phyloP scores from a whole-genome alignment of 192 early-diverging fungal species.

The Dispira simplex region DNA sequence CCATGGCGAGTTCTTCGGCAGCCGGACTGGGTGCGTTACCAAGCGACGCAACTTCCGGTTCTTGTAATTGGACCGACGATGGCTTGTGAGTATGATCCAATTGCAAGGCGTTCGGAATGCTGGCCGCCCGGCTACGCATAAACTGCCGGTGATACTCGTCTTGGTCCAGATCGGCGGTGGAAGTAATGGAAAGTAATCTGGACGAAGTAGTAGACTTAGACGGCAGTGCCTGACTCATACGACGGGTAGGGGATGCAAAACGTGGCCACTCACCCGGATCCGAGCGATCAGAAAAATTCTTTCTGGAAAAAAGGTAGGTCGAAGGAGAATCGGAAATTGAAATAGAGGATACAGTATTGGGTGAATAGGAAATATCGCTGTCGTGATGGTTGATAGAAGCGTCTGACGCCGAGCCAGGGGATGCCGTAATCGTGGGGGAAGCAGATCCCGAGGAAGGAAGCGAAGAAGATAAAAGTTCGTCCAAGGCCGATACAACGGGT shows the following conservation, averaged over 20 bases:
- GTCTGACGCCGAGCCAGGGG: too few species aligned
- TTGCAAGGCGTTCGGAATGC: constrained; percentile 9
- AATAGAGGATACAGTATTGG: too few species aligned
- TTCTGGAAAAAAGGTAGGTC: too few species aligned
- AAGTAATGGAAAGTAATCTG: neutral
- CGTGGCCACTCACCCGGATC: too few species aligned
- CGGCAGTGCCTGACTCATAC: neutral
- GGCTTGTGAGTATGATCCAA: neutral
- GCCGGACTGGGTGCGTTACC: neutral
- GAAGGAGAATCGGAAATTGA: too few species aligned
- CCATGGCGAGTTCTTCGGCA: neutral
- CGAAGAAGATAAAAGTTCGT: too few species aligned
- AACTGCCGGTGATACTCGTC: constrained; percentile 7
- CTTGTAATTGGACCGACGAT: neutral
- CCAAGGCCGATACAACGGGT: too few species aligned
- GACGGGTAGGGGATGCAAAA: neutral
- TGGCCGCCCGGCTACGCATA: constrained; percentile 6
- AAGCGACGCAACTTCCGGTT: neutral
- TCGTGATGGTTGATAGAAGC: too few species aligned
- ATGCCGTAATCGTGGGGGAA: too few species aligned
- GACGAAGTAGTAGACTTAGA: neutral
- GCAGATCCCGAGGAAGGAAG: too few species aligned
- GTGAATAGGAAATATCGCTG: too few species aligned
- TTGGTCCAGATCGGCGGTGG: neutral
- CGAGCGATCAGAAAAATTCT: too few species aligned